A percentile compares a stretch with the other conserved stretches of the same genome.
These are phyloP conservation scores for Avena sativa DNA, from an alignment of 176 grass and related monocot species.

Conservation along the genomic window DNA sequence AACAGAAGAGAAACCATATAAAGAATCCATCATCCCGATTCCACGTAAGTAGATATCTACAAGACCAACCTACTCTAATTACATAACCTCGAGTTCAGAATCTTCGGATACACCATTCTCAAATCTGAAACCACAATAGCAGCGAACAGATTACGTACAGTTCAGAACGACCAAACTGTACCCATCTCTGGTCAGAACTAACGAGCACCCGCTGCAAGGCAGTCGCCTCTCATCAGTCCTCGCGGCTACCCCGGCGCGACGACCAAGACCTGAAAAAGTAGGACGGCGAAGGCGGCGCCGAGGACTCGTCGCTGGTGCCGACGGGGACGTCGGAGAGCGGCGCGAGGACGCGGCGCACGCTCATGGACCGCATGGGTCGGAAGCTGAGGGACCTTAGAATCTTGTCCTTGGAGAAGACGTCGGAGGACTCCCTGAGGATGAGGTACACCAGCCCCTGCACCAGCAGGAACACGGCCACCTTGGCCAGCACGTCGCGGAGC, in stretches of 20 bases:
- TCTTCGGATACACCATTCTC: no score
- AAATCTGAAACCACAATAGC: no score
- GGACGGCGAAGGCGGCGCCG: neutral
- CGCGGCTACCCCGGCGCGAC: constrained; percentile 32
- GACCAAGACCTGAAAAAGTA: neutral
- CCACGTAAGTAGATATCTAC: no score
- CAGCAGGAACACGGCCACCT: constrained; percentile 67
- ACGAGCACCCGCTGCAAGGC: neutral
- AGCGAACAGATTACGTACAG: no score
- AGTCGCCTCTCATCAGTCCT: constrained; percentile 37
- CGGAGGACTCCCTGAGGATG: constrained; percentile 75
- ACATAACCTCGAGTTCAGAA: no score
- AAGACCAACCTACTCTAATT: no score
- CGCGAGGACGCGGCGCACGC: constrained; percentile 60
- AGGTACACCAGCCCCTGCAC: constrained; percentile 77
- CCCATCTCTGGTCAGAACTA: neutral
- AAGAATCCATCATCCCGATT: no score
- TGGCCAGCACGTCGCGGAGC: constrained; percentile 54
- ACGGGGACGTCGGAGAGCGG: constrained; percentile 73
- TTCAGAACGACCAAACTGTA: no score
- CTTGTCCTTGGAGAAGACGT: constrained; percentile 64
- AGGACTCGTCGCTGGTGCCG: constrained; percentile 42
- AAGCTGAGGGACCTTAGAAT: constrained; percentile 66
- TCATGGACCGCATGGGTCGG: constrained; percentile 64
- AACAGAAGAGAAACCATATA: no score